phyloP scores from a whole-genome alignment of 2,329 filamentous ascomycete species.

The Verticillium nubilum region DNA sequence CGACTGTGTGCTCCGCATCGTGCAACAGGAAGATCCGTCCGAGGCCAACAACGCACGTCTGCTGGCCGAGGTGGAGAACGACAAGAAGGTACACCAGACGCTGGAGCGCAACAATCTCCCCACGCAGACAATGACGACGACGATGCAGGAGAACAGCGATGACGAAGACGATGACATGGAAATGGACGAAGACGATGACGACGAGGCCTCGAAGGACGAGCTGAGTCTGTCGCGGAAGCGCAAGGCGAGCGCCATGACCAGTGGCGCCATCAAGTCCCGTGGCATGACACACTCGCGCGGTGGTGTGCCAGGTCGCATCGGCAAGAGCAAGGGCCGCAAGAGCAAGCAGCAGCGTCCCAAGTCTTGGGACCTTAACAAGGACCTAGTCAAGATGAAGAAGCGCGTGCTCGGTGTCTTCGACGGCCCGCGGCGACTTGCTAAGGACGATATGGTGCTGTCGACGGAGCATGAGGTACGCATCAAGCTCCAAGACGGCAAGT shows the following conservation, averaged over 20 bases:
- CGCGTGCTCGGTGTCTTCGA: slow-evolving; percentile 91
- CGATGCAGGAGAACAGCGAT: slow-evolving; percentile 39
- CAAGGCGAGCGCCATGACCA: slow-evolving; percentile 35
- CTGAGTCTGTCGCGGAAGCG: slow-evolving; percentile 39
- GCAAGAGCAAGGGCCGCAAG: slow-evolving; percentile 67
- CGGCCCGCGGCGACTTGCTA: slow-evolving; percentile 79
- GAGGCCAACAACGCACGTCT: slow-evolving; percentile 65
- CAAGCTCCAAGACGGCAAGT: slow-evolving; percentile 66
- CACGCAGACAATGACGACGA: slow-evolving; percentile 31
- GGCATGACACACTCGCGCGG: slow-evolving; percentile 76
- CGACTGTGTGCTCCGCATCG: slow-evolving; percentile 66
- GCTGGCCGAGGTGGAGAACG: slow-evolving; percentile 60
- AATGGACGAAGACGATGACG: slow-evolving; percentile 52
- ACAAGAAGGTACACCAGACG: slow-evolving; percentile 56
- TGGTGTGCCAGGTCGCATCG: slow-evolving; percentile 52
- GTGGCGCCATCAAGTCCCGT: slow-evolving; percentile 60
- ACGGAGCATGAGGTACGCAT: slow-evolving; percentile 91
- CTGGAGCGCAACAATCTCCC: slow-evolving; percentile 59
- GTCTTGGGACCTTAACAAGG: slow-evolving; percentile 86
- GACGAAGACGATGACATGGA: slow-evolving; percentile 45
- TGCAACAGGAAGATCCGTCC: slow-evolving; percentile 65
- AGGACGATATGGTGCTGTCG: slow-evolving; percentile 98
- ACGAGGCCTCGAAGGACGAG: slow-evolving; percentile 44
- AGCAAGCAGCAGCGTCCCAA: slow-evolving; percentile 90
- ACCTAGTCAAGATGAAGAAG: slow-evolving; percentile 98